phyloP scores from a whole-genome alignment of 192 early-diverging fungal species.

The Jimgerdemannia lactiflua region DNA sequence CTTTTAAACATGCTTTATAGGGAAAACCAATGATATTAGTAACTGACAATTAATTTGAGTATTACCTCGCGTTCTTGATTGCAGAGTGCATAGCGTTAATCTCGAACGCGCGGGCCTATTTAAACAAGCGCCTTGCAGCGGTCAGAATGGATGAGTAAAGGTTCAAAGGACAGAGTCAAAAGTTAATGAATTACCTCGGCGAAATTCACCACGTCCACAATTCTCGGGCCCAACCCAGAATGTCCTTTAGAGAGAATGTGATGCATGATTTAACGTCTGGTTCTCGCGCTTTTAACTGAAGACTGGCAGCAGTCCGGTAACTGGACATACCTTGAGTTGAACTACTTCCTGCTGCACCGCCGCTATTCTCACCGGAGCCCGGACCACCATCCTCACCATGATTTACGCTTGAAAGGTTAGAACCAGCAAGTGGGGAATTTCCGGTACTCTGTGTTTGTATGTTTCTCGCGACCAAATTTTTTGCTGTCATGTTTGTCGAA shows the following conservation, averaged over 20 bases:
- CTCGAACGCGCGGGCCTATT: conserved; percentile 78
- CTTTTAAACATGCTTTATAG: neutral
- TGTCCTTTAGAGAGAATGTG: too few species aligned
- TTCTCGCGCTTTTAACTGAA: too few species aligned
- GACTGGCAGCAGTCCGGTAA: neutral
- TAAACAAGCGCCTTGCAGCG: too few species aligned
- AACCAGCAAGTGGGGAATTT: neutral
- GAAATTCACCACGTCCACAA: conserved; percentile 57
- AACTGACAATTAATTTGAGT: too few species aligned
- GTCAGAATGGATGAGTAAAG: too few species aligned
- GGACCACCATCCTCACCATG: neutral
- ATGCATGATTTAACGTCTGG: too few species aligned
- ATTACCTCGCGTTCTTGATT: conserved; percentile 60
- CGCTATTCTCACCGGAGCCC: neutral
- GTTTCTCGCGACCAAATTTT: neutral
- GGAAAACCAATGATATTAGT: neutral
- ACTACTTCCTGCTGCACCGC: neutral
- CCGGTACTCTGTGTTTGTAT: neutral
- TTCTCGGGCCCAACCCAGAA: conserved; percentile 12
- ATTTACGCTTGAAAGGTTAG: neutral
- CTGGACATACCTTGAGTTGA: neutral
- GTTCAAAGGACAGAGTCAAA: neutral
- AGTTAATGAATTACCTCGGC: conserved; percentile 38
- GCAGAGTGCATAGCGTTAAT: conserved; percentile 81
- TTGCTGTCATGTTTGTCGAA: neutral